A percentile compares a stretch with the other conserved stretches of the same genome.
Conservation (phyloP, 352 stramenopile species). For the Pythium aquatile region DNA sequence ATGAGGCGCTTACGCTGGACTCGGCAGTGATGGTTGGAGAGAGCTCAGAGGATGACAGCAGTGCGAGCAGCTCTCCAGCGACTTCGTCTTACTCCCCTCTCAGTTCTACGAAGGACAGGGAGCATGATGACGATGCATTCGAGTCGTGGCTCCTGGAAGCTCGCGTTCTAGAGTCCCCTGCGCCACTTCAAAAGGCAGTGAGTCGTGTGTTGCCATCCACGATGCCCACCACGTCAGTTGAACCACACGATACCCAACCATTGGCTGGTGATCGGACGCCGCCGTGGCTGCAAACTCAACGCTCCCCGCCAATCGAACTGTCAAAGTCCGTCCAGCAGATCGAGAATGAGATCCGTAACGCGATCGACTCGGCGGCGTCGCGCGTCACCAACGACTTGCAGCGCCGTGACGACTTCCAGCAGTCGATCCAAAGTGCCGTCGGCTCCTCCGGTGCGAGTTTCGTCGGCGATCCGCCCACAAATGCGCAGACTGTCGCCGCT, state of each 20-base stretch:
- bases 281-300: conserved; percentile 22
- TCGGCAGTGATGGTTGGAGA: neutral
- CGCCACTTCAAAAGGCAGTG: neutral
- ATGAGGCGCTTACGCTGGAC: conserved; percentile 1
- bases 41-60: neutral
- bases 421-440: neutral
- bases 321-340: conserved; percentile 46
- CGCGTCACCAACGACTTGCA: conserved; percentile 39
- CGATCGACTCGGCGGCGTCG: conserved; percentile 47
- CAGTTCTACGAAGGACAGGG: conserved; percentile 11
- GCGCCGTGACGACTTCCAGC: conserved; percentile 36
- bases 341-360: conserved; percentile 54
- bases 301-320: conserved; percentile 10
- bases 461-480: neutral
- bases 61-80: neutral
- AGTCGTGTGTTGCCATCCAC: neutral
- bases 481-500: neutral
- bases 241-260: neutral
- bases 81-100: conserved; percentile 23
- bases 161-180: conserved; percentile 5
- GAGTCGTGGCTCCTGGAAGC: conserved; percentile 22
- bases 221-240: neutral
- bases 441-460: neutral
- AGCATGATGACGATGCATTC: conserved; percentile 20
- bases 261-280: neutral